Percentiles rank a stretch among this genome's conserved stretches.
Evolutionary conservation across 1,284 basidiomycete genomes (phyloP).

Genomic region (Chalciporus sp.): DNA sequence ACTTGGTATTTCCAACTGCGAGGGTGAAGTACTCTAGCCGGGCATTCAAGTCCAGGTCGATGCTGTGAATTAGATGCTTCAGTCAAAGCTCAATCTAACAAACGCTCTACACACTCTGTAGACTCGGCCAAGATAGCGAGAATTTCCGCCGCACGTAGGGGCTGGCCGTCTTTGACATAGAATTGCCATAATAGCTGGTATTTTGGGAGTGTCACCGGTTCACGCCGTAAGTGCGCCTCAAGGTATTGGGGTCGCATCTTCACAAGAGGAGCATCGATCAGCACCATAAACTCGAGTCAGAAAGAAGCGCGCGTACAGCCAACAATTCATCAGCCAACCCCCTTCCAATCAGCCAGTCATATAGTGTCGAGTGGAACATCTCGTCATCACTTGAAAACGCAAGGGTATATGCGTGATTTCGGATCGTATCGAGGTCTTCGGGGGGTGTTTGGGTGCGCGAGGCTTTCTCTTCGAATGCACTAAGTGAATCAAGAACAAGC

Average conservation of each 20-base stretch:
- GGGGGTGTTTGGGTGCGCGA: constrained; percentile 28
- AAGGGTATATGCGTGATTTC: constrained; percentile 76
- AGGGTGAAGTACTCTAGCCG: constrained; percentile 90
- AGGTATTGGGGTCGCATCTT: constrained; percentile 84
- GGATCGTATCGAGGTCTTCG: constrained; percentile 66
- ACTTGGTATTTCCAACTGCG: constrained; percentile 95
- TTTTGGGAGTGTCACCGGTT: constrained; percentile 81
- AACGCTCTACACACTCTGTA: constrained; percentile 58
- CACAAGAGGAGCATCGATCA: constrained; percentile 9
- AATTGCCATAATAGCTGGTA: constrained; percentile 96
- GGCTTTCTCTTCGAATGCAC: constrained; percentile 73
- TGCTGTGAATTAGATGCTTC: constrained; percentile 42
- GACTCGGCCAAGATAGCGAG: constrained; percentile 87
- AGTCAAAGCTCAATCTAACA: not conserved
- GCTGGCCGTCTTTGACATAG: constrained; percentile 90
- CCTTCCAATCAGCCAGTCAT: constrained; percentile 88
- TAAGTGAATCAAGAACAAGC: constrained; percentile 80
- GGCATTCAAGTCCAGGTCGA: constrained; percentile 68
- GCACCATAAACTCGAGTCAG: constrained; percentile 9
- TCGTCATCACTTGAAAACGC: constrained; percentile 87
- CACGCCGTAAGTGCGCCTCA: constrained; percentile 84
- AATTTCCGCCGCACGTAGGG: constrained; percentile 85
- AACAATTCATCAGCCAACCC: constrained; percentile 87
- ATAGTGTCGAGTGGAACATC: constrained; percentile 92
- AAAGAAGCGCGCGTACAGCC: constrained; percentile 57